A percentile compares a stretch with the other conserved stretches of the same genome.
Conservation (phyloP, 495 filamentous ascomycete species). For the Lepidopterella palustris region DNA sequence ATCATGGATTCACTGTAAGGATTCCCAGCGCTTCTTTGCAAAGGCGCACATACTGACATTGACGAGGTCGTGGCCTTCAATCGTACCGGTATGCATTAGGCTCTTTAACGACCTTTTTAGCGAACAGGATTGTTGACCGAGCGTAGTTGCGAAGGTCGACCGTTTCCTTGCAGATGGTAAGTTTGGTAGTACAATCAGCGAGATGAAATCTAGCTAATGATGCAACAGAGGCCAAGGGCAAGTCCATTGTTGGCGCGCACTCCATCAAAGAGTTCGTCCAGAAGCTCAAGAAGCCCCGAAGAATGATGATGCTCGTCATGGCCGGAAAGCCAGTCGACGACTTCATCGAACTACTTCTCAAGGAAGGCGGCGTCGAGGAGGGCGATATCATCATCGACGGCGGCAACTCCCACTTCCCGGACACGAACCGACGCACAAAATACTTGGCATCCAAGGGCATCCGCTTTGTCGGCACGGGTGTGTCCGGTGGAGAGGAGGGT, state of each 20-base stretch:
- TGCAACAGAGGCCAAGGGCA: conserved; percentile 50
- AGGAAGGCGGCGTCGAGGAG: conserved; percentile 65
- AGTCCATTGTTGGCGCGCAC: conserved; percentile 87
- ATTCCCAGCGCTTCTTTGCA: neutral
- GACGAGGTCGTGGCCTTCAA: conserved; percentile 77
- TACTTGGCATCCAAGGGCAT: conserved; percentile 82
- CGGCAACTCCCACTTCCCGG: conserved; percentile 98
- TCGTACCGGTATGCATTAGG: no score
- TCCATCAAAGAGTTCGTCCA: conserved; percentile 86
- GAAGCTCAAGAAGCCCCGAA: conserved; percentile 94
- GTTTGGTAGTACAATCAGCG: conserved; percentile 17
- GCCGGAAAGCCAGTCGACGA: conserved; percentile 95
- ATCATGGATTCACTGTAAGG: conserved; percentile 59
- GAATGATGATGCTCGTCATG: conserved; percentile 97
- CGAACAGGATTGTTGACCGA: neutral
- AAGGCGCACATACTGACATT: conserved; percentile 4
- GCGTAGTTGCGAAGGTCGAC: conserved; percentile 82
- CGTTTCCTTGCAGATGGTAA: conserved; percentile 82
- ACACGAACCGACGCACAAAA: conserved; percentile 90
- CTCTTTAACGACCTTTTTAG: no score
- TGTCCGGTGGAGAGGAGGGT: conserved; percentile 98
- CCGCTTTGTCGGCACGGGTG: conserved; percentile 93
- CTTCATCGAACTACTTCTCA: conserved; percentile 91
- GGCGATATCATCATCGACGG: conserved; percentile 99
- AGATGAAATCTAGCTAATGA: conserved; percentile 6